phyloP scores from a whole-genome alignment of 2,329 filamentous ascomycete species.

The Diaporthe ampelina region DNA sequence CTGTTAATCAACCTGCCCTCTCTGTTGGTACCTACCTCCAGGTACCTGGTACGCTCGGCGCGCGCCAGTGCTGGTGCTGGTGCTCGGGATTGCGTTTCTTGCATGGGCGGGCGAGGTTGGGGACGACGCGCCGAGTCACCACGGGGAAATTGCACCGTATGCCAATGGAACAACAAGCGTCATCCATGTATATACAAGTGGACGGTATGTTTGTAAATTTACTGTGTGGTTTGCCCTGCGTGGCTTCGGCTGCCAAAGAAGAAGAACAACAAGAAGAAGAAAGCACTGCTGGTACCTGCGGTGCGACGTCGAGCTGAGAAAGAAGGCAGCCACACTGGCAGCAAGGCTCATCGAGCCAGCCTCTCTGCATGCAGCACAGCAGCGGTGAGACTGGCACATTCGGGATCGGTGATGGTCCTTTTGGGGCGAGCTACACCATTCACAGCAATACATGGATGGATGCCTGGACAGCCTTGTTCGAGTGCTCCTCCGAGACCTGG shows the following conservation, averaged over 20 bases:
- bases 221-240: no score
- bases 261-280: not conserved
- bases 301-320: slow-evolving; percentile 20
- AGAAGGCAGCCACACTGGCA: slow-evolving; percentile 7
- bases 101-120: not conserved
- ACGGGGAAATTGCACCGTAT: slow-evolving; percentile 5
- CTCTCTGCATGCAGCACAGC: slow-evolving; percentile 18
- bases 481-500: not conserved
- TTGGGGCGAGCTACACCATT: not conserved
- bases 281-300: not conserved
- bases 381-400: slow-evolving; percentile 19
- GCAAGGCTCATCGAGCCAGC: slow-evolving; percentile 14
- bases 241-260: slow-evolving; percentile 16
- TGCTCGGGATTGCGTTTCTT: slow-evolving; percentile 5
- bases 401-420: slow-evolving; percentile 2
- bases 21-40: no score
- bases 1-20: not conserved
- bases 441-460: not conserved
- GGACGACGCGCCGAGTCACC: slow-evolving; percentile 2
- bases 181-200: slow-evolving; percentile 5
- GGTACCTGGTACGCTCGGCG: not conserved
- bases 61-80: slow-evolving; percentile 10
- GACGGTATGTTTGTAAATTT: not conserved
- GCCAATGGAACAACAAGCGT: slow-evolving; percentile 18
- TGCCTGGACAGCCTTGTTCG: slow-evolving; percentile 17